Conservation (phyloP, 2,329 filamentous ascomycete species). For the Tolypocladium nubicola region DNA sequence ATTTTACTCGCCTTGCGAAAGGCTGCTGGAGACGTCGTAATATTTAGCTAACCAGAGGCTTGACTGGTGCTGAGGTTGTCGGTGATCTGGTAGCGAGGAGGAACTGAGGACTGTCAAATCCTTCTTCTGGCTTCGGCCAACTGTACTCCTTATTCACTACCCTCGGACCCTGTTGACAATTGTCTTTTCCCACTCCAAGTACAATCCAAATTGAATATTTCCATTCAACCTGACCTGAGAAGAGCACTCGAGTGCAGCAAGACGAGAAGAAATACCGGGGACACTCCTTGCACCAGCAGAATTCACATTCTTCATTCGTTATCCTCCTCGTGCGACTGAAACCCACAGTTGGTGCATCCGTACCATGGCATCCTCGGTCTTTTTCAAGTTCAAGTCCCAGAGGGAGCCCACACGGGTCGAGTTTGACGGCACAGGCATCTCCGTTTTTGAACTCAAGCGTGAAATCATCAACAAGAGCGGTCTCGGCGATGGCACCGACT, state of each 20-base stretch:
- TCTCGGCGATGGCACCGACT: constrained; percentile 90
- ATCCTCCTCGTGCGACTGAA: not conserved
- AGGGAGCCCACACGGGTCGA: constrained; percentile 90
- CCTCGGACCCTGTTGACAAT: constrained; percentile 23
- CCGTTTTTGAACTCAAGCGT: constrained; percentile 96
- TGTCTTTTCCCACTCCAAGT: constrained; percentile 22
- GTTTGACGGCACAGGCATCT: constrained; percentile 96
- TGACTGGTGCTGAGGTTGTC: constrained; percentile 19
- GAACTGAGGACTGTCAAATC: constrained; percentile 20
- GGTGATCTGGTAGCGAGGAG: constrained; percentile 26
- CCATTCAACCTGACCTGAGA: constrained; percentile 23
- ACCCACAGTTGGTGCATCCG: not conserved
- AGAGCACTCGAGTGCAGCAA: constrained; percentile 27
- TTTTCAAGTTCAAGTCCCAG: constrained; percentile 99
- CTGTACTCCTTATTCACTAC: constrained; percentile 30
- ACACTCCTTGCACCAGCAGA: not conserved
- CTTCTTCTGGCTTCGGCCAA: constrained; percentile 24
- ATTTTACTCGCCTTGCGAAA: not conserved
- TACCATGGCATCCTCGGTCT: constrained; percentile 89
- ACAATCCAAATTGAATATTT: constrained; percentile 46
- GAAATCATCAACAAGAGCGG: constrained; percentile 95
- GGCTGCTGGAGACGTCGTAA: constrained; percentile 7
- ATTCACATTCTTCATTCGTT: not conserved
- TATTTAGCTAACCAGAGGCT: constrained; percentile 15
- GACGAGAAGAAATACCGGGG: constrained; percentile 8